These are phyloP conservation scores for Chrysoporthe puriensis DNA, from an alignment of 2,329 filamentous ascomycete genomes.

Conservation along the genomic window DNA sequence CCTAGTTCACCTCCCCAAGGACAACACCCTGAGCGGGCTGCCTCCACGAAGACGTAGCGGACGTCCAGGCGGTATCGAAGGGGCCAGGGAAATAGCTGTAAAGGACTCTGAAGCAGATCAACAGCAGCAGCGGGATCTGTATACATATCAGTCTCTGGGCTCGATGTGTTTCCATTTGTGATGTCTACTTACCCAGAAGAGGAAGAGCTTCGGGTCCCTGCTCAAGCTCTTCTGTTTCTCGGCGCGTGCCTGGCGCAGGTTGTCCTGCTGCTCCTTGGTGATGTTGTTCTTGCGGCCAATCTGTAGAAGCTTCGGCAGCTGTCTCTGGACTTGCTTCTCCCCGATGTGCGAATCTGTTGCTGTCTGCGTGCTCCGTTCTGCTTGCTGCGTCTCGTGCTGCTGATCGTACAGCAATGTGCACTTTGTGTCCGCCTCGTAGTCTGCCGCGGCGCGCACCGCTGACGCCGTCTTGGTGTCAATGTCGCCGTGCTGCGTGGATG, in stretches of 20 bases:
- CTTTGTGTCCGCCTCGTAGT: constrained; percentile 62
- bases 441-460: constrained; percentile 60
- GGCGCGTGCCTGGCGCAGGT: constrained; percentile 63
- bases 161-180: not conserved
- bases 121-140: constrained; percentile 26
- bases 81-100: constrained; percentile 24
- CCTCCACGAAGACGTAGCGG: constrained; percentile 5
- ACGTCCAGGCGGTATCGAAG: constrained; percentile 18
- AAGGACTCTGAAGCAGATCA: constrained; percentile 24
- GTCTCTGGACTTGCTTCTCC: constrained; percentile 33
- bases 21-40: constrained; percentile 16
- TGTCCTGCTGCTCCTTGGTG: constrained; percentile 67
- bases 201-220: constrained; percentile 68
- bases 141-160: constrained; percentile 3
- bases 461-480: constrained; percentile 61
- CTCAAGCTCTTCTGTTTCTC: constrained; percentile 66
- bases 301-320: constrained; percentile 52
- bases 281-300: constrained; percentile 67
- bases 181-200: constrained; percentile 63
- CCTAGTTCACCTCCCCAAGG: constrained; percentile 19
- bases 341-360: constrained; percentile 12
- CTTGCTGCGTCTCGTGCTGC: constrained; percentile 30
- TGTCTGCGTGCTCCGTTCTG: constrained; percentile 18
- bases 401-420: constrained; percentile 59
- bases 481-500: constrained; percentile 48